Evolutionary conservation across 2,329 filamentous ascomycete genomes (phyloP).

Genomic region (Dendrostoma leiphaemia): DNA sequence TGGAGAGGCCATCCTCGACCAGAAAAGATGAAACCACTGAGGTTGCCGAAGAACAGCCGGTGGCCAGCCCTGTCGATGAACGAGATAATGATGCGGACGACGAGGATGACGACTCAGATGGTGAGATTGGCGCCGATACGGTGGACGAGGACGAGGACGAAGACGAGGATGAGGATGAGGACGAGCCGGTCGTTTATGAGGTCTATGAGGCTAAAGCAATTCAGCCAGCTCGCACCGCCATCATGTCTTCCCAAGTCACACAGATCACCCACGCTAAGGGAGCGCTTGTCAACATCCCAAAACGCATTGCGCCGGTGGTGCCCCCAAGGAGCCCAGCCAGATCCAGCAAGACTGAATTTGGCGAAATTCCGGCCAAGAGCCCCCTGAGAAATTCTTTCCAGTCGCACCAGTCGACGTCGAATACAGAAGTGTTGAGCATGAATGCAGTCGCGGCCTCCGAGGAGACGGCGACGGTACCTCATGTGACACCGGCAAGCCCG

Average conservation of each 20-base stretch:
- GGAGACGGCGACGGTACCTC: background rate
- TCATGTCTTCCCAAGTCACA: constrained; percentile 62
- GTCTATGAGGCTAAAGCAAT: constrained; percentile 50
- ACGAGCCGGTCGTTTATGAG: constrained; percentile 69
- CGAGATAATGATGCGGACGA: constrained; percentile 31
- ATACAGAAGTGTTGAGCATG: constrained; percentile 7
- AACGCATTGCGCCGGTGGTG: constrained; percentile 73
- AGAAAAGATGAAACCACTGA: background rate
- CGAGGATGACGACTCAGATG: constrained; percentile 29
- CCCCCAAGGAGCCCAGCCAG: constrained; percentile 74
- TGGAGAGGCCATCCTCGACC: background rate
- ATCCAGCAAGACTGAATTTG: constrained; percentile 55
- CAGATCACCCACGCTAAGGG: constrained; percentile 71
- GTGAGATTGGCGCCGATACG: constrained; percentile 8
- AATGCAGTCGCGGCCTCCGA: constrained; percentile 10
- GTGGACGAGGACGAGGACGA: constrained; percentile 36
- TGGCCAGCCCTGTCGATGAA: constrained; percentile 25
- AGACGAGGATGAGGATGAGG: constrained; percentile 50
- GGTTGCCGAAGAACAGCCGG: constrained; percentile 5
- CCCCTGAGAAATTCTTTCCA: constrained; percentile 51
- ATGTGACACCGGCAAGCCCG: constrained; percentile 16
- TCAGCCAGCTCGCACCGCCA: constrained; percentile 55
- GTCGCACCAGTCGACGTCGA: constrained; percentile 20
- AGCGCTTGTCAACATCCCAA: constrained; percentile 80
- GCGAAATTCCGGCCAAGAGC: constrained; percentile 55